Evolutionary conservation across 495 filamentous ascomycete species (phyloP), one percentile per base, ranked within the genome.

Genomic region (Aspergillus bertholletiae): DNA sequence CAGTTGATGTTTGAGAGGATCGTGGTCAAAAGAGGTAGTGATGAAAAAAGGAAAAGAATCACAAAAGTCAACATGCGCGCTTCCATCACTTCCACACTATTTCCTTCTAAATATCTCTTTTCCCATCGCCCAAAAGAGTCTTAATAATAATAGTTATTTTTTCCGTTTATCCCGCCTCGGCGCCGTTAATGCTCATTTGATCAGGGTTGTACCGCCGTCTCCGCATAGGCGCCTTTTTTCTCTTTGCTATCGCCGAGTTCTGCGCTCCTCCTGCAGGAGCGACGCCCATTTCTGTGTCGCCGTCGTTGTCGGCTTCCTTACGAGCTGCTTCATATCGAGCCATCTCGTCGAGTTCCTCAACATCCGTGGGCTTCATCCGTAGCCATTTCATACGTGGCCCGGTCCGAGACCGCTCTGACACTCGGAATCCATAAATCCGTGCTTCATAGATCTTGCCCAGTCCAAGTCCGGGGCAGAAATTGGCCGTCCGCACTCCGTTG

Each of bases 371-470:
- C 64, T 89, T 87, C 71, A 86, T 84, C 57, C 94, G 83, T 59
- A 98, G 77, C 94, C 94, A 98, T 62, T 90, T 89, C 94, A 98
- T 98, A 46, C 94, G 80, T 18, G 94, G 94, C 4, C 94, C 94
- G 7, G 87, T 88, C 51, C 86, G 79, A 44, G 94, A 89, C 15
- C 88, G 72, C 64, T 98, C 94, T 1, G 88, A 88, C 26, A 98
- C 95, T 37, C 88, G 81, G 73, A 98, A 98, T 7, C 94, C 94
- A 74, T 97, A 98, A 66, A 98, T 97, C 49, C 87, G 88, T 49
- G 93, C 90, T 62, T 96, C 91, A 77, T 97, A 97, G 54, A 96
- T 86, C 62, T 84, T 88, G 54, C 84, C 87, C 15, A 72, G 78
- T 22, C 95, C 95, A 6, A 98, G 78, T 11, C 94, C 92, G 0